phyloP scores from a whole-genome alignment of 2,329 filamentous ascomycete genomes.

The Tolypocladium capitatum region DNA sequence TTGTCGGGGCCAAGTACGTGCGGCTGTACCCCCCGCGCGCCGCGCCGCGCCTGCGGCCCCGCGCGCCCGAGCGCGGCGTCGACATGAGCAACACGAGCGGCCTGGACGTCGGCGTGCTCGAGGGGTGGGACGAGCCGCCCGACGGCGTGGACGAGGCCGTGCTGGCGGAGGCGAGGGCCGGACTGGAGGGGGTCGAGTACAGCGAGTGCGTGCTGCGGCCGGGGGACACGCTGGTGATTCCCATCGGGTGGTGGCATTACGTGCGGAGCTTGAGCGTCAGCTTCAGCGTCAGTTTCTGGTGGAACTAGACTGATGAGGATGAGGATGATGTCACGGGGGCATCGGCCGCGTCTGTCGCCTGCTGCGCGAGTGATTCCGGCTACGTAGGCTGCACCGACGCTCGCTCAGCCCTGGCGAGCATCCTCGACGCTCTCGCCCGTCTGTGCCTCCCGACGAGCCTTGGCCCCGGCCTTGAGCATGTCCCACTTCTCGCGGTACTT shows the following conservation, averaged over 20 bases:
- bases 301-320: too few relatives aligned
- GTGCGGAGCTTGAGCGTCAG: constrained; percentile 74
- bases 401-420: constrained; percentile 6
- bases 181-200: constrained; percentile 49
- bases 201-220: constrained; percentile 66
- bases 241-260: constrained; percentile 97
- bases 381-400: not conserved
- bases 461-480: constrained; percentile 45
- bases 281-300: constrained; percentile 97
- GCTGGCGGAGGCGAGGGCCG: constrained; percentile 23
- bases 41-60: constrained; percentile 44
- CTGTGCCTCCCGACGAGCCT: constrained; percentile 36
- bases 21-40: constrained; percentile 64
- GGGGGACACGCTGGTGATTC: constrained; percentile 80
- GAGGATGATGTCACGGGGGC: too few relatives aligned
- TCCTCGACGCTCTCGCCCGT: constrained; percentile 23
- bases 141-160: constrained; percentile 15
- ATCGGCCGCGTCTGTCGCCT: too few relatives aligned
- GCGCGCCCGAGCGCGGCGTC: constrained; percentile 53
- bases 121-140: constrained; percentile 40
- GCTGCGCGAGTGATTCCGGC: not conserved
- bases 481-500: constrained; percentile 51
- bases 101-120: constrained; percentile 60
- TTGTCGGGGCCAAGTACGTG: constrained; percentile 86
- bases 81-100: constrained; percentile 87